Percentiles rank a stretch among this genome's conserved stretches.
phyloP scores from a whole-genome alignment of 2,329 filamentous ascomycete species.

The Bipolaris bicolor region DNA sequence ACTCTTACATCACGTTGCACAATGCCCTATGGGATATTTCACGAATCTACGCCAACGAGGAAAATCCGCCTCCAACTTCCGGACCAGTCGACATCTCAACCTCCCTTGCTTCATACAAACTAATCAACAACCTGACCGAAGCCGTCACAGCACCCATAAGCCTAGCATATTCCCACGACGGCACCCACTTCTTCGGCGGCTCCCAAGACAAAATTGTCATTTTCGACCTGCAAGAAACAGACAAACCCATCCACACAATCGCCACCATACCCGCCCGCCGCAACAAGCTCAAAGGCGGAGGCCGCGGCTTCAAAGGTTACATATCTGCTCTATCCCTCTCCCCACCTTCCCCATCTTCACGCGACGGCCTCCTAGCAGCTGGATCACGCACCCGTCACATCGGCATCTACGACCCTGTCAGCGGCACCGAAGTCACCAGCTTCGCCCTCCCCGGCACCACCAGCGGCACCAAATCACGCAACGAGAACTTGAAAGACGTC shows the following conservation, averaged over 20 bases:
- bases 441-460: constrained; percentile 53
- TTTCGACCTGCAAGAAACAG: constrained; percentile 61
- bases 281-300: constrained; percentile 52
- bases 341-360: constrained; percentile 33
- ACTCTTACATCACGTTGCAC: constrained; percentile 63
- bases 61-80: background rate
- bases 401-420: constrained; percentile 61
- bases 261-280: constrained; percentile 56
- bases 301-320: constrained; percentile 61
- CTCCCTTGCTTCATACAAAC: constrained; percentile 59
- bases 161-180: constrained; percentile 59
- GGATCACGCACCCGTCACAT: constrained; percentile 64
- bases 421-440: constrained; percentile 57
- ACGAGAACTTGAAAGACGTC: constrained; percentile 7
- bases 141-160: constrained; percentile 61
- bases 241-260: constrained; percentile 51
- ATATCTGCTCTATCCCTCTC: constrained; percentile 59
- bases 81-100: constrained; percentile 32
- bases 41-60: constrained; percentile 14
- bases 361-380: constrained; percentile 59
- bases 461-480: constrained; percentile 13
- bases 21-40: constrained; percentile 58
- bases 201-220: constrained; percentile 59
- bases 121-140: constrained; percentile 63
- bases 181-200: constrained; percentile 64